phyloP scores from a whole-genome alignment of 2,329 filamentous ascomycete species.

The Hymenoscyphus occultus region DNA sequence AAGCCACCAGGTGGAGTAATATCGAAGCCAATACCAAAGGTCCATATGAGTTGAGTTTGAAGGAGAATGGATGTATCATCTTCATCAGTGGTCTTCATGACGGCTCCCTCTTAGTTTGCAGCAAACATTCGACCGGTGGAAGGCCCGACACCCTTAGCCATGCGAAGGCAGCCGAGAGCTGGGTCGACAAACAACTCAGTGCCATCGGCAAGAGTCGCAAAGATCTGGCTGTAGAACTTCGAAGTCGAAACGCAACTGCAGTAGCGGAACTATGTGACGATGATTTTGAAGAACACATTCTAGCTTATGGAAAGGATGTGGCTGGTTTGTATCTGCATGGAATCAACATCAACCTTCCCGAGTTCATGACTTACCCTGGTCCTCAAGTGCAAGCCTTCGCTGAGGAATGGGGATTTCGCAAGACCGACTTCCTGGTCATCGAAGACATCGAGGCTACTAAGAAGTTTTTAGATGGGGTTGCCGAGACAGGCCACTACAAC shows the following conservation, averaged over 20 bases:
- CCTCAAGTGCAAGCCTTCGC: constrained; percentile 85
- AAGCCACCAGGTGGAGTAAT: constrained; percentile 76
- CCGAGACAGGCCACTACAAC: constrained; percentile 84
- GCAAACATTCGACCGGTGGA: constrained; percentile 91
- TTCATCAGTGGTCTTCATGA: constrained; percentile 92
- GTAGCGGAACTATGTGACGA: constrained; percentile 97
- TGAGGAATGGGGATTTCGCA: constrained; percentile 88
- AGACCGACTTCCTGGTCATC: constrained; percentile 76
- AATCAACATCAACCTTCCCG: constrained; percentile 90
- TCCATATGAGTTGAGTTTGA: constrained; percentile 92
- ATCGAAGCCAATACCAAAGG: constrained; percentile 74
- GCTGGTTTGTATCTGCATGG: constrained; percentile 94
- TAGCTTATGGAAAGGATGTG: constrained; percentile 78
- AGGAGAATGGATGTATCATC: constrained; percentile 99
- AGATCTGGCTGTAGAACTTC: constrained; percentile 74
- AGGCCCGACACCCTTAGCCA: constrained; percentile 72
- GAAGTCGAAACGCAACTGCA: constrained; percentile 82
- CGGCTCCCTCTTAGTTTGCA: constrained; percentile 89
- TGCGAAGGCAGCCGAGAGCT: constrained; percentile 76
- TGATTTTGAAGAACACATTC: constrained; percentile 91
- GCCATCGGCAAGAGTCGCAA: constrained; percentile 73
- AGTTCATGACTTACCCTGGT: constrained; percentile 85
- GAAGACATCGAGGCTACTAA: constrained; percentile 72
- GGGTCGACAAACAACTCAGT: constrained; percentile 76
- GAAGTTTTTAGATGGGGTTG: constrained; percentile 76